These are phyloP conservation scores for Hortaea werneckii DNA, from an alignment of 2,329 filamentous ascomycete genomes.

Conservation along the genomic window DNA sequence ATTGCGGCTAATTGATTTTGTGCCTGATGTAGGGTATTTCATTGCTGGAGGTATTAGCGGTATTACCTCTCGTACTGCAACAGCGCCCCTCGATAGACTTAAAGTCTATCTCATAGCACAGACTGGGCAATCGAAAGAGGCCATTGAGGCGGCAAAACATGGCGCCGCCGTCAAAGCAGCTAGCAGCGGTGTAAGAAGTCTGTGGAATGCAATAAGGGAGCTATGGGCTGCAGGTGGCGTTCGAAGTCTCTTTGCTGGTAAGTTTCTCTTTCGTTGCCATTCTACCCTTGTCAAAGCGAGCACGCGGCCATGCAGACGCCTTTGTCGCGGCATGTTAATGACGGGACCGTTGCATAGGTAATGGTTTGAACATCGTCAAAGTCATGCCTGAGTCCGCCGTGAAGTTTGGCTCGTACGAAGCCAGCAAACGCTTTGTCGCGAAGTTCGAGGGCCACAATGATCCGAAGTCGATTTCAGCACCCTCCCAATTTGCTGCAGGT, in stretches of 20 bases:
- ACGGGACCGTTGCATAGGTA: slow-evolving; percentile 48
- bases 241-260: slow-evolving; percentile 86
- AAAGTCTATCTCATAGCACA: slow-evolving; percentile 97
- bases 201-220: slow-evolving; percentile 63
- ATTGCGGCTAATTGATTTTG: slow-evolving; percentile 45
- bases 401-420: slow-evolving; percentile 94
- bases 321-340: not conserved
- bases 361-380: slow-evolving; percentile 91
- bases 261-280: slow-evolving; percentile 20
- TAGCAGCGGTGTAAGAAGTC: slow-evolving; percentile 56
- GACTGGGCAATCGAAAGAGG: slow-evolving; percentile 53
- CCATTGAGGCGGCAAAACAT: slow-evolving; percentile 56
- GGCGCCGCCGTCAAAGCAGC: slow-evolving; percentile 57
- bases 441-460: slow-evolving; percentile 81
- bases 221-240: slow-evolving; percentile 80
- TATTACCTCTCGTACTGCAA: slow-evolving; percentile 88
- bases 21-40: slow-evolving; percentile 94
- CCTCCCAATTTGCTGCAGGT: slow-evolving; percentile 83
- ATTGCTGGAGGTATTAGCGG: slow-evolving; percentile 89
- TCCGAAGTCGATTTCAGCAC: slow-evolving; percentile 64
- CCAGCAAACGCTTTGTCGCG: slow-evolving; percentile 69
- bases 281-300: not conserved
- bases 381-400: slow-evolving; percentile 99
- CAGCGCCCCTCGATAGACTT: slow-evolving; percentile 87
- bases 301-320: not conserved